A percentile compares a stretch with the other conserved stretches of the same genome.
Conservation (phyloP, 441 rosid species). For the Erysimum pusillum region DNA sequence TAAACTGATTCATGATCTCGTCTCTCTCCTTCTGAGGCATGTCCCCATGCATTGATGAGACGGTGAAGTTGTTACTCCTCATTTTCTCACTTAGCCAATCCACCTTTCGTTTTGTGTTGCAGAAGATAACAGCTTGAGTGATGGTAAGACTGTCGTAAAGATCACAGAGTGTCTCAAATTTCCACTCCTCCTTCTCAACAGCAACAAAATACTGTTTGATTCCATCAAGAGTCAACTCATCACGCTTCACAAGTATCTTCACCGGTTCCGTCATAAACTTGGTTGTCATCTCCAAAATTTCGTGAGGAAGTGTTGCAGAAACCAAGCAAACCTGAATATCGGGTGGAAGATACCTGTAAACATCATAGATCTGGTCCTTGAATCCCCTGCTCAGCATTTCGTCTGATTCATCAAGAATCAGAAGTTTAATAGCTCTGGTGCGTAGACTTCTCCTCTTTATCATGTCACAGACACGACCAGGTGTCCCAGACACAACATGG, state of each 20-base stretch:
- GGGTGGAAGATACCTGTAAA: conserved; percentile 95
- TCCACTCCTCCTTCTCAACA: conserved; percentile 98
- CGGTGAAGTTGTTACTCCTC: conserved; percentile 88
- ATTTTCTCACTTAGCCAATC: conserved; percentile 98
- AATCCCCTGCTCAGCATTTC: conserved; percentile 99
- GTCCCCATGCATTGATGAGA: conserved; percentile 98
- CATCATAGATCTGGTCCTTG: conserved; percentile 97
- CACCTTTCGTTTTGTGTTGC: conserved; percentile 97
- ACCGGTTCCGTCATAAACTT: conserved; percentile 99
- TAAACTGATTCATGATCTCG: conserved; percentile 84
- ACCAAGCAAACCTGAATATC: conserved; percentile 96
- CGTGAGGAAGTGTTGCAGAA: conserved; percentile 98
- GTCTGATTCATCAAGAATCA: conserved; percentile 96
- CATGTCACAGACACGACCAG: conserved; percentile 99
- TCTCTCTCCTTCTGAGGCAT: conserved; percentile 99
- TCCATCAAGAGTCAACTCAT: conserved; percentile 97
- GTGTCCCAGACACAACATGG: conserved; percentile 96
- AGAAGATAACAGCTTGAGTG: conserved; percentile 96
- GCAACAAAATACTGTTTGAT: conserved; percentile 95
- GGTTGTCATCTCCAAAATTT: conserved; percentile 92
- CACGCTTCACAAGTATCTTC: conserved; percentile 96
- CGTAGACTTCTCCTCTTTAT: conserved; percentile 95
- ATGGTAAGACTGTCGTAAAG: conserved; percentile 96
- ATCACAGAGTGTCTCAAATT: conserved; percentile 95
- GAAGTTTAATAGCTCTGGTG: conserved; percentile 80